These are phyloP conservation scores for Candida anutae DNA, from an alignment of 1,139 yeast genomes.

Conservation along the genomic window DNA sequence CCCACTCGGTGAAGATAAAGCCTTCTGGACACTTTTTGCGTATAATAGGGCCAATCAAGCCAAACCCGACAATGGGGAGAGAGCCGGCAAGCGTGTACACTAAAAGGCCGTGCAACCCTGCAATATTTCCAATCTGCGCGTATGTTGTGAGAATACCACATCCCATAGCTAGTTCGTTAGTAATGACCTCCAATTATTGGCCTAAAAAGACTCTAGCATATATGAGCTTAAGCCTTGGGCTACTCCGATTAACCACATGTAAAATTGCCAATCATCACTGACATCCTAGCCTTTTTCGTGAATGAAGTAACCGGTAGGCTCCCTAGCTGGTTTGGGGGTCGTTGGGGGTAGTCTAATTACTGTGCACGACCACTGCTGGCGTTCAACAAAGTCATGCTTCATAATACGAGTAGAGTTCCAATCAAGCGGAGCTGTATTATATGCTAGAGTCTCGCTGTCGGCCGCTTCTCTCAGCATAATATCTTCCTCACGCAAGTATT, in stretches of 20 bases:
- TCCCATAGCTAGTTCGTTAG: conserved; percentile 59
- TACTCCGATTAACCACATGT: background rate
- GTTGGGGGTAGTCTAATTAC: too few species aligned
- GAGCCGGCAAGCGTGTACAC: conserved; percentile 82
- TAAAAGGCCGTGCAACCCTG: conserved; percentile 82
- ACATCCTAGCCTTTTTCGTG: background rate
- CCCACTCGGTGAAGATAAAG: conserved; percentile 94
- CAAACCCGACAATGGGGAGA: conserved; percentile 75
- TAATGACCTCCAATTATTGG: conserved; percentile 5
- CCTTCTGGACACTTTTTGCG: conserved; percentile 82
- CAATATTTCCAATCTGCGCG: conserved; percentile 75
- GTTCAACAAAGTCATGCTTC: too few species aligned
- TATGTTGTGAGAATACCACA: conserved; percentile 84
- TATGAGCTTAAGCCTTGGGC: background rate
- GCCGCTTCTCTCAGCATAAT: too few species aligned
- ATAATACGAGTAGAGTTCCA: too few species aligned
- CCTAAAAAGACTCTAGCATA: background rate
- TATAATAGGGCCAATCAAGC: conserved; percentile 74
- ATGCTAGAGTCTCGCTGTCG: too few species aligned
- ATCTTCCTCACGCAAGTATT: conserved; percentile 87
- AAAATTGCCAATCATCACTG: conserved; percentile 45
- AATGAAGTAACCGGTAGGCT: too few species aligned
- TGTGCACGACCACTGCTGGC: too few species aligned
- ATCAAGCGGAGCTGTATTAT: too few species aligned
- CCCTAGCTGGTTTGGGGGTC: too few species aligned